Conservation (phyloP, 2,329 filamentous ascomycete species). For the Ambrosiella cleistominuta region DNA sequence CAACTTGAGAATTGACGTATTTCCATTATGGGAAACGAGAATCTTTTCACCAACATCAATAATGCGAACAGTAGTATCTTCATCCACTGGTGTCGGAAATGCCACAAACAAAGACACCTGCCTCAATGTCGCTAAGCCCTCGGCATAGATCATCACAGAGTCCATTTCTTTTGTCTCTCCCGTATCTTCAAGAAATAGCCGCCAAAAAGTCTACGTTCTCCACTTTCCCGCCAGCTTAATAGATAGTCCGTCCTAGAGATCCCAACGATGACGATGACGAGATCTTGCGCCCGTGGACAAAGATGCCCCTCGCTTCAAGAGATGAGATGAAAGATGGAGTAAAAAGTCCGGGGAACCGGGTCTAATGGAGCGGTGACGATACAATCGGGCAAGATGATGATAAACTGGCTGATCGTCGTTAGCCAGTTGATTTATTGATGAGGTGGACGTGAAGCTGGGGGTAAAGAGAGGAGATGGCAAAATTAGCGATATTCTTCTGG, state of each 20-base stretch:
- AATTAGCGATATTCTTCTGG: background rate
- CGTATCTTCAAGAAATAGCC: background rate
- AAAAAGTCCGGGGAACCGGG: background rate
- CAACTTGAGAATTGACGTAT: constrained; percentile 22
- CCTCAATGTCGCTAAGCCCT: constrained; percentile 46
- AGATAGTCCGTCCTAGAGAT: too few species aligned
- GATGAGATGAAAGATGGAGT: background rate
- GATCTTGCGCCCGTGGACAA: too few species aligned
- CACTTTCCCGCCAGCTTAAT: too few species aligned
- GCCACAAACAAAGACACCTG: constrained; percentile 42
- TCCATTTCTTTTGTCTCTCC: background rate
- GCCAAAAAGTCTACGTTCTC: too few species aligned
- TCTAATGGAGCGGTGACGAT: background rate
- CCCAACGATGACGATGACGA: too few species aligned
- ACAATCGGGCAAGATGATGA: background rate
- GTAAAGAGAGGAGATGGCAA: background rate
- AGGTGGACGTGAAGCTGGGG: background rate
- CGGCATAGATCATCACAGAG: constrained; percentile 35
- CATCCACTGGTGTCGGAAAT: constrained; percentile 26
- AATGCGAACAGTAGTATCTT: constrained; percentile 27
- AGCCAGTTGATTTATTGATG: background rate
- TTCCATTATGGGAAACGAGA: constrained; percentile 29
- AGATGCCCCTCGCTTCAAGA: too few species aligned
- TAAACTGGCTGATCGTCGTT: background rate
- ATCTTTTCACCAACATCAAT: constrained; percentile 29